Base-by-base conservation (phyloP, 345 rosid species). In the Cardamine chenopodiifolia region DNA sequence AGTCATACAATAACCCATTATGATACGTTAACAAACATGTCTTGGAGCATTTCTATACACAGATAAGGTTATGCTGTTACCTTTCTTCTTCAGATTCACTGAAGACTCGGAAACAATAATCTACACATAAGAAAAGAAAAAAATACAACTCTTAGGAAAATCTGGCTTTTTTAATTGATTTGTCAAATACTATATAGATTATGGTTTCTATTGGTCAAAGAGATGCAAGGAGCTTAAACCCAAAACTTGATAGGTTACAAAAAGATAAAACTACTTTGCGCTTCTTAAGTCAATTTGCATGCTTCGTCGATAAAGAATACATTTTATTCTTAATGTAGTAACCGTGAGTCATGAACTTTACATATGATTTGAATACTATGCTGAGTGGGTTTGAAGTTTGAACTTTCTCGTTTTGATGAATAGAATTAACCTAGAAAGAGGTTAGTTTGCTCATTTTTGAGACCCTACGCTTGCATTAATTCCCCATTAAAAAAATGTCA, bases 1-100 rank as follows among this genome's bases (percentile, higher is more conserved):
- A 39, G 9, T n/a, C 29, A 39, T 37, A 52, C 13, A 14, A 15
- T 50, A 72, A 52, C 69, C 17, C 57, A 32, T 8, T 8, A 17
- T 25, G 50, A 49, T 72, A 49, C 42, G 18, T 50, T 25, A 26
- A 35, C 28, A 22, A 31, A 17, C 6, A 49, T 25, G 29, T 37
- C 7, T 32, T 71, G 45, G 35, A 48, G 25, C 3, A 45, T 45
- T 48, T 59, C 8, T 2, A 11, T 48, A 50, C 47, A 49, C 11
- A 50, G 2, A 53, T 18, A 35, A 50, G 28, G 42, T 57, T 70
- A 42, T 56, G 50, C 5, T 55, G 39, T 40, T 55, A 71, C 56
- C 7, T 32, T 45, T 59, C 48, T 48, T 59, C 48, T 58, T 11
- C 48, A 47, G 15, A 15, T 57, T 25, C 12, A 25, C 25, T 53